Conservation (phyloP, 164 flowering plant species). For the Aristolochia fimbriata region DNA sequence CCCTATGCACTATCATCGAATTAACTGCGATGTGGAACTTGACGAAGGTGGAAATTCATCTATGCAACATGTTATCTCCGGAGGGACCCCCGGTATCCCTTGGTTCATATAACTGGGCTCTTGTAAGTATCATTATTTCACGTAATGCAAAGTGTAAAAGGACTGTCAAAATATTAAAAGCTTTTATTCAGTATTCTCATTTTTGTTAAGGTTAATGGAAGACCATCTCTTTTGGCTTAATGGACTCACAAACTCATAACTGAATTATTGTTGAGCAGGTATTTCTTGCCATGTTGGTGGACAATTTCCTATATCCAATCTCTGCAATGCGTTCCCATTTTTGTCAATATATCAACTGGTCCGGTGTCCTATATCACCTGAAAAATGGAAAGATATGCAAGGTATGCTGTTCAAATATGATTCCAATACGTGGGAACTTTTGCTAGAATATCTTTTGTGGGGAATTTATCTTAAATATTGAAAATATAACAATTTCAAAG, state of each 20-base stretch:
- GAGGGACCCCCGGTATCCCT: slow-evolving; percentile 84
- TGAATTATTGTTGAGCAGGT: slow-evolving; percentile 40
- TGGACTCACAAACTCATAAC: background rate
- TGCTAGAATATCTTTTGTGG: background rate
- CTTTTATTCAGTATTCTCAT: background rate
- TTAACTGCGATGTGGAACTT: slow-evolving; percentile 96
- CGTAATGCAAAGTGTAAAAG: background rate
- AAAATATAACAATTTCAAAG: too few species aligned
- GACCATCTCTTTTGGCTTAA: background rate
- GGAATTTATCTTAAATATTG: background rate
- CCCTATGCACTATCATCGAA: slow-evolving; percentile 51
- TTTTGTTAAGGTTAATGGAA: background rate
- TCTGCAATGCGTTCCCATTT: slow-evolving; percentile 87
- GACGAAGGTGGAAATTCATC: slow-evolving; percentile 80
- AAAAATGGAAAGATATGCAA: slow-evolving; percentile 75
- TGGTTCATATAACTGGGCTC: slow-evolving; percentile 77
- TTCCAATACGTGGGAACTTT: background rate
- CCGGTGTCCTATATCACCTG: slow-evolving; percentile 84
- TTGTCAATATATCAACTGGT: slow-evolving; percentile 87
- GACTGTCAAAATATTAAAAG: background rate
- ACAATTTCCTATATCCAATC: slow-evolving; percentile 78
- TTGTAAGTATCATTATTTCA: slow-evolving; percentile 39
- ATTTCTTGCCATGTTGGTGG: slow-evolving; percentile 84
- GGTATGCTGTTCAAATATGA: slow-evolving; percentile 27
- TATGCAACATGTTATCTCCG: slow-evolving; percentile 90